These are phyloP conservation scores for Lathyrus aphaca DNA, from an alignment of 306 rosid genomes.

Conservation along the genomic window DNA sequence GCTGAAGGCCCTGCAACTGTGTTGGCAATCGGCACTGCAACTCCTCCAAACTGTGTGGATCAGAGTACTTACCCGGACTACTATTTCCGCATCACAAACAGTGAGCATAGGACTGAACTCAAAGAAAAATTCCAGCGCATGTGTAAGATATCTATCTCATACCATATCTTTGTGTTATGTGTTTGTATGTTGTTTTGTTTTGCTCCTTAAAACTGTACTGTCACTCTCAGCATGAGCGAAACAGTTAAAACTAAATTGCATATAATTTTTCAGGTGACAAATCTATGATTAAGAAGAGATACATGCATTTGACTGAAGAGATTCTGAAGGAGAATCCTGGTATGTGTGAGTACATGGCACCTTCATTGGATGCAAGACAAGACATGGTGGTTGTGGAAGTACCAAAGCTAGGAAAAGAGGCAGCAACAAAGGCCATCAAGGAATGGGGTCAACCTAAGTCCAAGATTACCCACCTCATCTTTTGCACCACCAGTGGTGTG, in stretches of 20 bases:
- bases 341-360: conserved; percentile 46
- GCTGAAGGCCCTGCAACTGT: conserved; percentile 70
- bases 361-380: conserved; percentile 45
- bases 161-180: neutral
- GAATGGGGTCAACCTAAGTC: conserved; percentile 41
- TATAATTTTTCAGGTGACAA: conserved; percentile 40
- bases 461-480: conserved; percentile 40
- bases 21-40: conserved; percentile 66
- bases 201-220: neutral
- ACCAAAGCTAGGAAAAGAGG: conserved; percentile 45
- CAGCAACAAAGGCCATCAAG: conserved; percentile 43
- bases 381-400: conserved; percentile 50
- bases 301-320: conserved; percentile 44
- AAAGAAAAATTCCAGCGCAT: conserved; percentile 47
- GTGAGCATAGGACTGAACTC: conserved; percentile 45
- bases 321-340: conserved; percentile 35
- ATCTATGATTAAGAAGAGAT: conserved; percentile 47
- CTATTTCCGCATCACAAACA: conserved; percentile 64
- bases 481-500: conserved; percentile 45
- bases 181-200: neutral
- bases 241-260: neutral
- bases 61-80: conserved; percentile 62
- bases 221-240: conserved; percentile 7
- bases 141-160: conserved; percentile 34
- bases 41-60: conserved; percentile 57